These are phyloP conservation scores for Cladosporium sp. DNA, from an alignment of 2,329 filamentous ascomycete species.

Conservation along the genomic window DNA sequence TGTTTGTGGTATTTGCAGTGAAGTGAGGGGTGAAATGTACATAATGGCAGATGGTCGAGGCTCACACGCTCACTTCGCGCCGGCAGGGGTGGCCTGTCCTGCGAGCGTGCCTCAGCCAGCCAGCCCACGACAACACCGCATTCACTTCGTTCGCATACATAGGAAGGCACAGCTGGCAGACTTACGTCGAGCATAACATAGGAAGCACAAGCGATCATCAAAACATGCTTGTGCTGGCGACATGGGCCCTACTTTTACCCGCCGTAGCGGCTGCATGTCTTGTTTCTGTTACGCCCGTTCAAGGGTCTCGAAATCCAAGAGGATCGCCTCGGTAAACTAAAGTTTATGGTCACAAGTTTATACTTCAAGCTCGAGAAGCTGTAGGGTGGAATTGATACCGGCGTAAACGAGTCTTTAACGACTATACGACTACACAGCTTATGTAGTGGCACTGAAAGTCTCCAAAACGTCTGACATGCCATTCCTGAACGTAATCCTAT, in stretches of 20 bases:
- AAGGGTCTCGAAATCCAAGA: background rate
- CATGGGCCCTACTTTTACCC: background rate
- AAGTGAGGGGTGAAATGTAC: conserved; percentile 2
- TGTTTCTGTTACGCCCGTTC: background rate
- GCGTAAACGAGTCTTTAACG: background rate
- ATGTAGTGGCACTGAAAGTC: background rate
- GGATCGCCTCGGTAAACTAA: background rate
- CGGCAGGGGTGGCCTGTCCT: conserved; percentile 9
- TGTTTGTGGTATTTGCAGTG: background rate
- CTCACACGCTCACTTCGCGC: background rate
- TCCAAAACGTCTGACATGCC: background rate
- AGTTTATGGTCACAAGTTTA: background rate
- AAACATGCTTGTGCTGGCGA: background rate
- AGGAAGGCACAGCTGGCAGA: background rate
- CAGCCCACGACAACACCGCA: background rate
- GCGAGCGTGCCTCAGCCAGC: background rate
- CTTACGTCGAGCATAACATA: background rate
- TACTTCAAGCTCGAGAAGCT: background rate
- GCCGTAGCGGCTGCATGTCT: background rate
- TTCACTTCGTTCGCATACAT: background rate
- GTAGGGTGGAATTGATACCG: background rate
- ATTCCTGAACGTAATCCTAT: background rate
- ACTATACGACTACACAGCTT: background rate
- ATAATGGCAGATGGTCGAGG: conserved; percentile 1
- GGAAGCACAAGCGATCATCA: background rate